Evolutionary conservation across 192 early-diverging fungal genomes (phyloP).

Genomic region (Entrophospora sp.): DNA sequence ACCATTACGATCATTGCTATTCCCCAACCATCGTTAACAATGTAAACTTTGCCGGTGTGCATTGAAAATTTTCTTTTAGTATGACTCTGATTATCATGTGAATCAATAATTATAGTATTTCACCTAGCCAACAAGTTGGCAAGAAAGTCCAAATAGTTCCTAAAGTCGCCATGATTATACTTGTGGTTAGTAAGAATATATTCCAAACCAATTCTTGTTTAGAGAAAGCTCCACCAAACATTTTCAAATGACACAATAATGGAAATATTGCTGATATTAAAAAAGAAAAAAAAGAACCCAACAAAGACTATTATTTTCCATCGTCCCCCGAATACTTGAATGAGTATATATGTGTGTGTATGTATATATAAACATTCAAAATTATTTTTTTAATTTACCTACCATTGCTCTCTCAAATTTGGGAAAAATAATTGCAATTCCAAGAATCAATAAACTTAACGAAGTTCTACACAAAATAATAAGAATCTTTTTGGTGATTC

Average conservation of each 20-base stretch:
- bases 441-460: background rate
- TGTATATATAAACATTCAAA: background rate
- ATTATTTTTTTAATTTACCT: background rate
- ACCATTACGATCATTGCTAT: too few relatives aligned
- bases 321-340: too few relatives aligned
- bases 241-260: slow-evolving; percentile 1
- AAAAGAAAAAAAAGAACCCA: slow-evolving; percentile 13
- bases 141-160: slow-evolving; percentile 18
- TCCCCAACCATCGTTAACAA: too few relatives aligned
- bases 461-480: background rate
- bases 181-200: background rate
- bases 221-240: background rate
- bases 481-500: background rate
- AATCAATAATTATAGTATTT: too few relatives aligned
- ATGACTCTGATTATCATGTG: too few relatives aligned
- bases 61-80: too few relatives aligned
- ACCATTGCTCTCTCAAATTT: slow-evolving; percentile 14
- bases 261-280: slow-evolving; percentile 8
- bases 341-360: background rate
- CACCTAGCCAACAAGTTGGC: background rate
- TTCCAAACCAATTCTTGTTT: background rate
- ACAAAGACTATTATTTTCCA: slow-evolving; percentile 7
- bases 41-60: too few relatives aligned
- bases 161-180: background rate
- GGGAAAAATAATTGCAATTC: background rate